A percentile compares a stretch with the other conserved stretches of the same genome.
Conservation (phyloP, 371 early-diverging fungal species). For the Batkoa obscura region DNA sequence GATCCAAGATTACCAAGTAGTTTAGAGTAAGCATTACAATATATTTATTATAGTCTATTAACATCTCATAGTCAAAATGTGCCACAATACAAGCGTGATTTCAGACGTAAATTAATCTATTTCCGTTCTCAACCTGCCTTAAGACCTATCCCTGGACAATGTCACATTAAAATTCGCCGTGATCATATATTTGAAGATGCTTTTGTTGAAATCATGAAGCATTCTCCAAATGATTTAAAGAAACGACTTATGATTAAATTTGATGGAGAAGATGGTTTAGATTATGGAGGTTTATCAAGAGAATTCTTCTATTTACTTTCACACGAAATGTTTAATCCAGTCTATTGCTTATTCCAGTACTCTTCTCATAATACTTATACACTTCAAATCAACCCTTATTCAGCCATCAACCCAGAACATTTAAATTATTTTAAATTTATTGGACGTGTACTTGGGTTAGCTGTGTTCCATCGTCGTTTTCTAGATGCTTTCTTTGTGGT, state of each 20-base stretch:
- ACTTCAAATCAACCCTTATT: conserved; percentile 89
- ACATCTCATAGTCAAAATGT: conserved; percentile 39
- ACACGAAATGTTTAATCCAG: conserved; percentile 97
- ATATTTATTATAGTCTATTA: not conserved
- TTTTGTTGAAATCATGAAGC: conserved; percentile 79
- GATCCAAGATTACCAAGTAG: conserved; percentile 85
- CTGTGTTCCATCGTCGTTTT: conserved; percentile 92
- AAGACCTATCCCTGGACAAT: conserved; percentile 79
- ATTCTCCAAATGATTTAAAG: conserved; percentile 65
- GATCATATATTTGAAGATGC: conserved; percentile 84
- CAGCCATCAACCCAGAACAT: conserved; percentile 94
- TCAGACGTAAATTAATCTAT: conserved; percentile 86
- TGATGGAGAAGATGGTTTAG: conserved; percentile 94
- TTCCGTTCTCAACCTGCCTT: conserved; percentile 85
- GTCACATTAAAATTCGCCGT: conserved; percentile 76
- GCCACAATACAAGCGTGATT: conserved; percentile 95
- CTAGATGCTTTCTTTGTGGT: conserved; percentile 92
- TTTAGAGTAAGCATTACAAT: conserved; percentile 32
- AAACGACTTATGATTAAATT: conserved; percentile 94
- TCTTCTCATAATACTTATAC: conserved; percentile 94
- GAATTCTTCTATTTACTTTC: conserved; percentile 94
- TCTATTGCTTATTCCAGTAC: conserved; percentile 92
- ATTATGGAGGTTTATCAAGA: conserved; percentile 92
- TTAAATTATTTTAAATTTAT: conserved; percentile 95
- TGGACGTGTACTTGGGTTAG: conserved; percentile 90